Percentiles rank a stretch among this genome's conserved stretches.
These are phyloP conservation scores for Sarcodon aspratus DNA, from an alignment of 768 basidiomycete genomes.

Conservation along the genomic window DNA sequence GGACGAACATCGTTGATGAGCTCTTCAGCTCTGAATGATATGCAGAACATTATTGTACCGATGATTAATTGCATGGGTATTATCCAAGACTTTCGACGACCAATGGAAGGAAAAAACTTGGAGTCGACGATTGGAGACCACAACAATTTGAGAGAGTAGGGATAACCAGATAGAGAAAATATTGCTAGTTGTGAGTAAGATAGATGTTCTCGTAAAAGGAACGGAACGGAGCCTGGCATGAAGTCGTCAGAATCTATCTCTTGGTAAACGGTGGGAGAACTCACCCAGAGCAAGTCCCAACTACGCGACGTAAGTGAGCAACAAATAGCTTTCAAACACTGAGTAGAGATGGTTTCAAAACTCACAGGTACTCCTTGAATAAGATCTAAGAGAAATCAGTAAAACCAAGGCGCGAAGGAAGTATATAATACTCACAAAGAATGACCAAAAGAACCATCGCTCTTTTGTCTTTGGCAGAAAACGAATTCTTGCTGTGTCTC, in stretches of 20 bases:
- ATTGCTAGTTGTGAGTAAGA: slow-evolving; percentile 96
- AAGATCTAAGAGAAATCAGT: slow-evolving; percentile 34
- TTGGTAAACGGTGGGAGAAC: slow-evolving; percentile 7
- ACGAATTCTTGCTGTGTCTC: slow-evolving; percentile 29
- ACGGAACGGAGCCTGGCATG: slow-evolving; percentile 79
- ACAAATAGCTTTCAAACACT: background rate
- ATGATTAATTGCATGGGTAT: slow-evolving; percentile 93
- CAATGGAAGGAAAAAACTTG: slow-evolving; percentile 66
- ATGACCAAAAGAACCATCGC: slow-evolving; percentile 79
- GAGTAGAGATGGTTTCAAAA: background rate
- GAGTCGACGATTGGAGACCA: slow-evolving; percentile 99
- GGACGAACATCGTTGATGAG: slow-evolving; percentile 66
- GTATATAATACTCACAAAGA: slow-evolving; percentile 53
- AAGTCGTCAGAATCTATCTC: slow-evolving; percentile 2
- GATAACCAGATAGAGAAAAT: slow-evolving; percentile 87
- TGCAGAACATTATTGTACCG: slow-evolving; percentile 71
- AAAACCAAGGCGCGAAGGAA: slow-evolving; percentile 9
- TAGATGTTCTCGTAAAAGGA: slow-evolving; percentile 88
- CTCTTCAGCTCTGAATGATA: slow-evolving; percentile 62
- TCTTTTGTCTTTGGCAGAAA: slow-evolving; percentile 69
- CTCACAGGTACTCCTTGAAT: slow-evolving; percentile 28
- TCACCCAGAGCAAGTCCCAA: slow-evolving; percentile 82
- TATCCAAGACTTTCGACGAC: slow-evolving; percentile 98
- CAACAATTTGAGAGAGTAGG: slow-evolving; percentile 91
- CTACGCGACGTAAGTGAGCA: slow-evolving; percentile 21